Conservation (phyloP, 2,329 filamentous ascomycete species). For the Fusarium foetens region DNA sequence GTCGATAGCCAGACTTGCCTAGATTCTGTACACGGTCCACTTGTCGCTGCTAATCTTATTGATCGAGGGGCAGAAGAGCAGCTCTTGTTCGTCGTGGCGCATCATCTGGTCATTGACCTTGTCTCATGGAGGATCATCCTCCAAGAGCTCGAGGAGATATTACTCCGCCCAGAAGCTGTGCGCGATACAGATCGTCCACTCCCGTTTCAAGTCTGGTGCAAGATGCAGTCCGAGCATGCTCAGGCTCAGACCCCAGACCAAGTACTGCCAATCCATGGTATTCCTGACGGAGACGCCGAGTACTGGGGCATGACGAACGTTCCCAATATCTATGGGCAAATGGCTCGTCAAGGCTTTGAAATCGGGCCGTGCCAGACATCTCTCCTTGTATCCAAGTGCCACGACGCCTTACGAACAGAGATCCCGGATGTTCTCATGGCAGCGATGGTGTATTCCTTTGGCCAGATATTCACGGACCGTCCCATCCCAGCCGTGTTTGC, state of each 20-base stretch:
- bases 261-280: slow-evolving; percentile 17
- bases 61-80: slow-evolving; percentile 34
- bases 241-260: slow-evolving; percentile 39
- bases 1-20: slow-evolving; percentile 32
- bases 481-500: slow-evolving; percentile 45
- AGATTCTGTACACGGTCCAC: not conserved
- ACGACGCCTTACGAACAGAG: slow-evolving; percentile 46
- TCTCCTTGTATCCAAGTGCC: slow-evolving; percentile 33
- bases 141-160: slow-evolving; percentile 49
- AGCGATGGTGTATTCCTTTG: slow-evolving; percentile 45
- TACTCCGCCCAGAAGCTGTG: slow-evolving; percentile 32
- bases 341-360: slow-evolving; percentile 24
- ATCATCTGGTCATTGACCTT: slow-evolving; percentile 56
- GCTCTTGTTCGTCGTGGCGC: slow-evolving; percentile 49
- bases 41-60: slow-evolving; percentile 28
- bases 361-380: slow-evolving; percentile 28
- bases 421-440: slow-evolving; percentile 51
- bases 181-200: slow-evolving; percentile 23
- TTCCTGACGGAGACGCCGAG: slow-evolving; percentile 32
- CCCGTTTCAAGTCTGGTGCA: slow-evolving; percentile 53
- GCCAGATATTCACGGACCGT: slow-evolving; percentile 45
- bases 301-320: slow-evolving; percentile 42
- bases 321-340: slow-evolving; percentile 38
- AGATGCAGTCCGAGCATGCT: slow-evolving; percentile 45
- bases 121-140: slow-evolving; percentile 58